Conservation (phyloP, 108 stramenopile genomes). For the Asterionellopsis glacialis region DNA sequence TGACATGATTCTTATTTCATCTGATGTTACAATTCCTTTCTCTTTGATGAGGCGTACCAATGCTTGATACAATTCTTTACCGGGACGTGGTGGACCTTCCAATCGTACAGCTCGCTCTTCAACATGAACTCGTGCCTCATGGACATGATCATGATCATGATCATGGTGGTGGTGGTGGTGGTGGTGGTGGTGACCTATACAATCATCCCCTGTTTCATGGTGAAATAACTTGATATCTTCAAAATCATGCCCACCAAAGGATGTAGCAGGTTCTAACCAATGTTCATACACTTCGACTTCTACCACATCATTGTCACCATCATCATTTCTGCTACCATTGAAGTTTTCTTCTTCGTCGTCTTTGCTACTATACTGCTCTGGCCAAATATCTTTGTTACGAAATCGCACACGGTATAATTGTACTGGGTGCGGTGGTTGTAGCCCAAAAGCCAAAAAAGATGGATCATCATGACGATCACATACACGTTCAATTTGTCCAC, state of each 20-base stretch:
- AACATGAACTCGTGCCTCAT: conserved; percentile 22
- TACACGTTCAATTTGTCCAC: conserved; percentile 28
- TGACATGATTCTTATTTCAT: conserved; percentile 31
- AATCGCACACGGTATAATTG: conserved; percentile 42
- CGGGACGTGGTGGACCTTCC: conserved; percentile 34
- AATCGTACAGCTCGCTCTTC: conserved; percentile 28
- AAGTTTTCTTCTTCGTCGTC: background rate
- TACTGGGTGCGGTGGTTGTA: conserved; percentile 18
- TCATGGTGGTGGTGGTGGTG: conserved; percentile 12
- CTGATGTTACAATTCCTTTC: conserved; percentile 19
- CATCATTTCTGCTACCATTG: background rate
- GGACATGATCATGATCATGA: conserved; percentile 29
- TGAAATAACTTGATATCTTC: conserved; percentile 22
- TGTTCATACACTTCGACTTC: conserved; percentile 49
- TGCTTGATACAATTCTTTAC: conserved; percentile 29
- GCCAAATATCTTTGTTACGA: conserved; percentile 25
- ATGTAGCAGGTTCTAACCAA: conserved; percentile 34
- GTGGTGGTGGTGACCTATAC: conserved; percentile 11
- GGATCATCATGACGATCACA: conserved; percentile 41
- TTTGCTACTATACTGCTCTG: conserved; percentile 9
- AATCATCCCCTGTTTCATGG: conserved; percentile 23
- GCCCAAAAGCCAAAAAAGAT: conserved; percentile 38
- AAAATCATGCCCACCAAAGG: conserved; percentile 26
- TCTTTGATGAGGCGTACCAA: conserved; percentile 23
- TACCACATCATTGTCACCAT: conserved; percentile 19